Evolutionary conservation across 768 basidiomycete genomes (phyloP).

Genomic region (Leccinum fibrillosum): DNA sequence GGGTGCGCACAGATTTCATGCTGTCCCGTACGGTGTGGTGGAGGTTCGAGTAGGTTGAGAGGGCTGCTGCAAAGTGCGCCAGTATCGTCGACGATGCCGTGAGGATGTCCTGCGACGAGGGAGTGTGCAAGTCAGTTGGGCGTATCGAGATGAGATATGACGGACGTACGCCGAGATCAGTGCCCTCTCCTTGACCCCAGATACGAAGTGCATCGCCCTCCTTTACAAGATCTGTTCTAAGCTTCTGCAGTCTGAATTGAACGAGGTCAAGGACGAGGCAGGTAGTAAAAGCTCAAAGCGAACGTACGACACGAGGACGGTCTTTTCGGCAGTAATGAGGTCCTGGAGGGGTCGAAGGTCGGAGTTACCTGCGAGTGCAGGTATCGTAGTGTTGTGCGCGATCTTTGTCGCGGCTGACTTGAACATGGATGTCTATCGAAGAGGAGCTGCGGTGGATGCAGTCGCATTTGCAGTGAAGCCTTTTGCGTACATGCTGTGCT

Average conservation of each 20-base stretch:
- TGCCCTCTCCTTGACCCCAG: conserved; percentile 81
- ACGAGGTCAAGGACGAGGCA: neutral
- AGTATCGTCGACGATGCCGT: conserved; percentile 66
- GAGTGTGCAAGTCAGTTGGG: neutral
- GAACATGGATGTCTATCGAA: conserved; percentile 52
- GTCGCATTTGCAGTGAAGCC: too few relatives aligned
- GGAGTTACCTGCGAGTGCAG: conserved; percentile 65
- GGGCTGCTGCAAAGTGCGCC: conserved; percentile 60
- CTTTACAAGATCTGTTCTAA: conserved; percentile 62
- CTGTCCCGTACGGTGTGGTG: conserved; percentile 59
- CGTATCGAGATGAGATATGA: neutral
- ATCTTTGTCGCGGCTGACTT: conserved; percentile 75
- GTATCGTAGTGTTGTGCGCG: conserved; percentile 85
- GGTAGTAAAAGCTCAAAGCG: neutral
- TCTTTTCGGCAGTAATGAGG: conserved; percentile 86
- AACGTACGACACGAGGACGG: conserved; percentile 68
- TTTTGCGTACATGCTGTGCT: too few relatives aligned
- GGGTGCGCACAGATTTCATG: conserved; percentile 78
- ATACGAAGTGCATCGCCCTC: conserved; percentile 67
- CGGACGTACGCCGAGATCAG: conserved; percentile 67
- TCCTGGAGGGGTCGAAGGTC: conserved; percentile 83
- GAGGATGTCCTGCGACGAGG: conserved; percentile 60
- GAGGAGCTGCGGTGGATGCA: neutral
- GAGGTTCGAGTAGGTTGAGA: conserved; percentile 67
- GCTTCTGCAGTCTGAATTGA: conserved; percentile 52